Evolutionary conservation across 495 filamentous ascomycete genomes (phyloP), one percentile per base, ranked within the genome.

Genomic region (Daldinia bambusicola): DNA sequence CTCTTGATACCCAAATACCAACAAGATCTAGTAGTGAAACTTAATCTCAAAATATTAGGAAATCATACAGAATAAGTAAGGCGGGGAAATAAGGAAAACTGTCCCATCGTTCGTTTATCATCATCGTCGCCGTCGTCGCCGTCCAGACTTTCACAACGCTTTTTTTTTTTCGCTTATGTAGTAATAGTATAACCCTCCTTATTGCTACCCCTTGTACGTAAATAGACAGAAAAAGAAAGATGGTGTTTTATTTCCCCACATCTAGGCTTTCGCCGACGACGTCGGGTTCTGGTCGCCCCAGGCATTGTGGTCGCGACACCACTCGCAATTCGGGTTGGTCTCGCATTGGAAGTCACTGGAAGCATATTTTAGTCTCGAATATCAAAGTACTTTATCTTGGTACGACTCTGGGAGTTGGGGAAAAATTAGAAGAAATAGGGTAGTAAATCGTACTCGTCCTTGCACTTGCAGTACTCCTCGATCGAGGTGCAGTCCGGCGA

Each of bases 261-360:
- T 53, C 9, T 53, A 53, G 22, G 22, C 22, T 26, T 32, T 53
- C 50, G 50, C 20, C 13, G 50, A 53, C 5, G 50, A 8, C 1
- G 50, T 38, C 10, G 31, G 56, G 12, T 45, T 13, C 37, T 43
- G 9, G 56, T 51, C n/a, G 13, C 38, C 56, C 60, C 64, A 75
- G 22, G 55, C 48, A 58, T 70, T 36, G 37, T 77, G 53, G 2
- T 61, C 61, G 38, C 59, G 63, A 56, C 75, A 77, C 75, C 75
- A 77, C 55, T 77, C 73, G 52, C 75, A 77, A 6, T 48, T 56
- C 40, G 66, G 62, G 38, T 77, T 61, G 2, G 70, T 71, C 36
- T 75, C 62, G 62, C 75, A 77, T 30, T 77, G 36, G 68, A 77
- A 71, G 41, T 77, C 68, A n/a, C n/a, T n/a, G n/a, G n/a, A n/a